phyloP scores from a whole-genome alignment of 225 moss, liverwort and hornwort species.

The Rhytidiadelphus loreus region DNA sequence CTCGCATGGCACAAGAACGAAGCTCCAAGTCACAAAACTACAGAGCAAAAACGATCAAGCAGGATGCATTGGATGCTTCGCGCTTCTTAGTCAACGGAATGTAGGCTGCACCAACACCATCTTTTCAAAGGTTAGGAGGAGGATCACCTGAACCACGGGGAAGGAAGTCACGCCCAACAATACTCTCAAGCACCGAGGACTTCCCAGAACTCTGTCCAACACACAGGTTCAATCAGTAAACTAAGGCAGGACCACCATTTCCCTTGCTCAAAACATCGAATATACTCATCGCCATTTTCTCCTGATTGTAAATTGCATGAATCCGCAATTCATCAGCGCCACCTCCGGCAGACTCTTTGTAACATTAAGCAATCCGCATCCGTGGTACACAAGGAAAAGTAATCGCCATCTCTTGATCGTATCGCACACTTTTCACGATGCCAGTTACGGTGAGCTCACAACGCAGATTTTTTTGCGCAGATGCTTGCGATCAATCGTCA shows the following conservation, averaged over 20 bases:
- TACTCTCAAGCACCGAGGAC: constrained; percentile 94
- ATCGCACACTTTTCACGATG: background rate
- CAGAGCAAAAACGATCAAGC: background rate
- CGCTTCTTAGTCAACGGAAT: background rate
- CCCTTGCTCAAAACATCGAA: background rate
- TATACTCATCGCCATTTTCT: background rate
- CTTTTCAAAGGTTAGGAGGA: background rate
- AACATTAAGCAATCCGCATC: background rate
- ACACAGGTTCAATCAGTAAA: background rate
- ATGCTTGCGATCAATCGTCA: background rate
- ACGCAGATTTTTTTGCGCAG: background rate
- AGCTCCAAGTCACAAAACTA: background rate
- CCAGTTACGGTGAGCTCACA: background rate
- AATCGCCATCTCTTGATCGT: background rate
- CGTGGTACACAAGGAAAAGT: background rate
- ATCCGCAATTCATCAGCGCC: background rate
- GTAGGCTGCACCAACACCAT: background rate
- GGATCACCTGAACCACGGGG: constrained; percentile 77
- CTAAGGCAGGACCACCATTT: background rate
- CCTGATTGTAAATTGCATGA: background rate
- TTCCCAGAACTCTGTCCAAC: constrained; percentile 80
- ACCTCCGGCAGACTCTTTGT: background rate
- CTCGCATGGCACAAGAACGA: background rate
- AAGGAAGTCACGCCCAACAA: constrained; percentile 90
- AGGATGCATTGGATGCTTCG: background rate